phyloP scores from a whole-genome alignment of 2,329 filamentous ascomycete genomes.

The Calonectria multiphialidica region DNA sequence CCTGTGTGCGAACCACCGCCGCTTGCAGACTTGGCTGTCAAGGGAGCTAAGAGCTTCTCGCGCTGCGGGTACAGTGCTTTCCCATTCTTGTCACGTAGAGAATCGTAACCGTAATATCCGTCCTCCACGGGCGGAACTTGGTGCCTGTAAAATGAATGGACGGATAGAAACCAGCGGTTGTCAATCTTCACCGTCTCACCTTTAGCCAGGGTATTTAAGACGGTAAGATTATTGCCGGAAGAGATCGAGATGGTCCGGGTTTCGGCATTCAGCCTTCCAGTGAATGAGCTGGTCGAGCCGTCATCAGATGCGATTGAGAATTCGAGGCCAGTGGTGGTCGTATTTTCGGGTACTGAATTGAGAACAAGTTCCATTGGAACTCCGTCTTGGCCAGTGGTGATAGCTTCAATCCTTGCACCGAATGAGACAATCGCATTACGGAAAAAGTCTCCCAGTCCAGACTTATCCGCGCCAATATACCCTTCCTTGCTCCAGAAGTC shows the following conservation, averaged over 20 bases:
- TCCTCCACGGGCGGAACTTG: slow-evolving; percentile 19
- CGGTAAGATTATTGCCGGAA: background rate
- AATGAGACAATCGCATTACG: slow-evolving; percentile 11
- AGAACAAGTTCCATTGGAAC: background rate
- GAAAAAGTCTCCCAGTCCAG: slow-evolving; percentile 23
- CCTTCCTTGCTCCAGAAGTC: slow-evolving; percentile 35
- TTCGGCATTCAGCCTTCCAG: background rate
- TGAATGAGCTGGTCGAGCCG: background rate
- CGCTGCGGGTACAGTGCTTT: slow-evolving; percentile 27
- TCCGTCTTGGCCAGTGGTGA: background rate
- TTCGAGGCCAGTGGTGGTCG: background rate
- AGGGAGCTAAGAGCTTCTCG: background rate
- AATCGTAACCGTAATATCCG: slow-evolving; percentile 33
- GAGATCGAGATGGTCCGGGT: background rate
- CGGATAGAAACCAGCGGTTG: slow-evolving; percentile 27
- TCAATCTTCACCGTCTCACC: slow-evolving; percentile 18
- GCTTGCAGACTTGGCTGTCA: background rate
- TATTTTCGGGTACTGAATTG: background rate
- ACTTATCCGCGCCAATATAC: slow-evolving; percentile 26
- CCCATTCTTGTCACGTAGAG: slow-evolving; percentile 22
- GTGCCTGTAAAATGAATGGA: slow-evolving; percentile 26
- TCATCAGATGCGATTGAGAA: background rate
- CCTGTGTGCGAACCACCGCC: slow-evolving; percentile 28
- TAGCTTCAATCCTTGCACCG: background rate
- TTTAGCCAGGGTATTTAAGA: background rate